Evolutionary conservation across 1,284 basidiomycete genomes (phyloP).

Genomic region (Fomitopsis pinicola): DNA sequence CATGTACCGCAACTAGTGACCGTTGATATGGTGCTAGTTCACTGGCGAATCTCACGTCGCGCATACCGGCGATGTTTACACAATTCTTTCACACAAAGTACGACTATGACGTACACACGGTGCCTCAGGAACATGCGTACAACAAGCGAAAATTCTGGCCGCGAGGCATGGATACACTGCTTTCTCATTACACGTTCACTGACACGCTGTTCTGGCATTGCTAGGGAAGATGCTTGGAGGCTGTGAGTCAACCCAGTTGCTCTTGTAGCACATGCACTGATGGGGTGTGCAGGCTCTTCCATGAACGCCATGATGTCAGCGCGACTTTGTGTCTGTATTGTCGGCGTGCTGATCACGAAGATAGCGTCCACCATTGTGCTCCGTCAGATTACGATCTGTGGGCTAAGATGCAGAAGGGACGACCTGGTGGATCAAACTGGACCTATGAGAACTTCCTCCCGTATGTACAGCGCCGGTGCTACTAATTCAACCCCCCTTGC

Average conservation of each 20-base stretch:
- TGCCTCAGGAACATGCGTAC: constrained; percentile 46
- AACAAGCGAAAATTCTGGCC: constrained; percentile 52
- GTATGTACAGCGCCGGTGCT: constrained; percentile 25
- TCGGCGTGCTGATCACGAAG: not conserved
- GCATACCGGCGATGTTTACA: constrained; percentile 21
- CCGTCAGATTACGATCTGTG: constrained; percentile 71
- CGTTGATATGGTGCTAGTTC: constrained; percentile 11
- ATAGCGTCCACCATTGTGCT: constrained; percentile 64
- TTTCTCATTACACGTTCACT: not conserved
- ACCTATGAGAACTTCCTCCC: constrained; percentile 50
- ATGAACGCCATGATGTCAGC: constrained; percentile 64
- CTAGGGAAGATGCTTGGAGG: constrained; percentile 57
- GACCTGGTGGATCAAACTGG: constrained; percentile 52
- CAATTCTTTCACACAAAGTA: constrained; percentile 38
- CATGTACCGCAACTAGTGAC: not conserved
- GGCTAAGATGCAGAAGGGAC: constrained; percentile 41
- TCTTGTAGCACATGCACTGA: not conserved
- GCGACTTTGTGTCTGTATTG: not conserved
- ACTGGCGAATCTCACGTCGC: constrained; percentile 11
- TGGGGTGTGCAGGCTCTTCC: constrained; percentile 43
- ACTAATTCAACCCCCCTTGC: not conserved
- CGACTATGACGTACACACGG: constrained; percentile 51
- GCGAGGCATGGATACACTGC: constrained; percentile 28
- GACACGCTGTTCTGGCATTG: not conserved
- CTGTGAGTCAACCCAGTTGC: constrained; percentile 38